Evolutionary conservation across 2,329 filamentous ascomycete genomes (phyloP), one percentile per base, ranked within the genome.

Genomic region (Hypoxylon sp.): DNA sequence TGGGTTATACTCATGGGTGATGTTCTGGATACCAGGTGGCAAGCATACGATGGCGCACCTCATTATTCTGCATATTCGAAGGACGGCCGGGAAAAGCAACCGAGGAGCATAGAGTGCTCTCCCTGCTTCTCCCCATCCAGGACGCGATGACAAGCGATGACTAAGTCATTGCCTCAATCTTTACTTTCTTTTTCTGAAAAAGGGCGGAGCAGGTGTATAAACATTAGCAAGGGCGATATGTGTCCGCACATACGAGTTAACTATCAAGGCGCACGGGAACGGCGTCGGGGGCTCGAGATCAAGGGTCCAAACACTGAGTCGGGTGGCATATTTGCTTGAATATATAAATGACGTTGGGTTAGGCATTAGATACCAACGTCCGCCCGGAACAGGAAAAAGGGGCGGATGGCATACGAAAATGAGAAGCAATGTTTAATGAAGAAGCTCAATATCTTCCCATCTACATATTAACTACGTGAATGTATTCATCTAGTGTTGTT

Each of bases 41-140:
- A 74, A 74, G 74, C 72, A 76, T 73, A 77, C 68, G 75, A 75
- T 46, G 43, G 75, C 73, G 73, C 72, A 75, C 72, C 73, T 72
- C 62, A 69, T 67, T 66, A 56, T 64, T 67, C 73, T 71, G 52
- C 61, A 73, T 72, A 65, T 59, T 72, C 49, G 58, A 68, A 64
- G 68, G 71, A 71, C 61, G 72, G 69, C 63, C 30, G 63, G 64
- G 70, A 65, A 71, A 68, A 63, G 68, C 67, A 58, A 63, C 59
- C 51, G 63, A 64, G 56, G 50, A 59, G 62, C 58, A 53, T 48
- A 21, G 23, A 48, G 53, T 64, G 55, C 63, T 64, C 65, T 49
- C 55, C 48, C 9, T 53, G 59, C 60, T 65, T 68, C 52, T 69
- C 21, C 46, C 28, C 49, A 30, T 49, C 19, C 45, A 17, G n/a